Conservation (phyloP, 78 protist species). For the slime mould (Dictyostelium discoideum) region dicty_2.7 NC_007090.3:3594501-3595000, state of each 20-base stretch:
- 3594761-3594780: not conserved
- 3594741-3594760: slow-evolving; percentile 58
- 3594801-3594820: not conserved
- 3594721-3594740: slow-evolving; percentile 48
- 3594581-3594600: not conserved
- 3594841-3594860: not conserved
- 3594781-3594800: not conserved
- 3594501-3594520: not conserved
- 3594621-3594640: not conserved
- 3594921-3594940: not conserved
- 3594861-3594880: not conserved
- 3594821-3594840: not conserved
- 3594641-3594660: not conserved
- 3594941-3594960: not conserved
- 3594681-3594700: slow-evolving; percentile 8
- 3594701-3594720: not conserved
- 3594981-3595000: not conserved
- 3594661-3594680: not conserved
- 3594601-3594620: not conserved
- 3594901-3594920: not conserved
- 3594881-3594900: not conserved
- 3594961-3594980: not conserved
- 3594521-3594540: not conserved
- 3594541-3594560: not conserved
- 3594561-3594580: slow-evolving; percentile 12